phyloP scores from a whole-genome alignment of 192 early-diverging fungal genomes.

The Dissophora ornata region DNA sequence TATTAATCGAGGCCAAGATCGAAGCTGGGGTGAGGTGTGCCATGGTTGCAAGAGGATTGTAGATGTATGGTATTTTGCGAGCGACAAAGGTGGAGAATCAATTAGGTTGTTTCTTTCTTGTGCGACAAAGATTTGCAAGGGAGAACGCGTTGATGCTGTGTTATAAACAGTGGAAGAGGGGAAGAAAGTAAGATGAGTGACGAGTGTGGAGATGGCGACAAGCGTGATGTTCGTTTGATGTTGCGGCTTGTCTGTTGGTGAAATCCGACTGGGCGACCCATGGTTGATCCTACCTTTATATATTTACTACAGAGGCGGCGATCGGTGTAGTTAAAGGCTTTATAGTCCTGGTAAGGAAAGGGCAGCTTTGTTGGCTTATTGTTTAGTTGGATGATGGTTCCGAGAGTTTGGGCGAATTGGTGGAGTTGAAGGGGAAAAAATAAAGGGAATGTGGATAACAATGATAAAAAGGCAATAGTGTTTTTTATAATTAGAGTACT shows the following conservation, averaged over 20 bases:
- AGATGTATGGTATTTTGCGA: background rate
- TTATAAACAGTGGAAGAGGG: no score
- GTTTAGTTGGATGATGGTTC: constrained; percentile 8
- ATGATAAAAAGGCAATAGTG: background rate
- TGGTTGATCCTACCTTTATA: constrained; percentile 27
- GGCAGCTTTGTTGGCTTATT: background rate
- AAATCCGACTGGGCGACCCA: background rate
- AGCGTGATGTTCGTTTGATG: background rate
- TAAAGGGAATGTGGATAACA: background rate
- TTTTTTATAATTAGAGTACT: constrained; percentile 9
- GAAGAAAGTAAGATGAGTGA: background rate
- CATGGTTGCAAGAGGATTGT: constrained; percentile 7
- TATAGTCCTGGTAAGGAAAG: constrained; percentile 11
- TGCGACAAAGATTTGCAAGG: no score
- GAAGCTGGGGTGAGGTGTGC: constrained; percentile 48
- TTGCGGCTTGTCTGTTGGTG: constrained; percentile 2
- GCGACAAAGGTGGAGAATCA: no score
- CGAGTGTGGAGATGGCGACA: background rate
- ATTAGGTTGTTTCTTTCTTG: no score
- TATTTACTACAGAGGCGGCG: constrained; percentile 6
- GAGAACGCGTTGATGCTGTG: no score
- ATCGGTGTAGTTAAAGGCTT: constrained; percentile 21
- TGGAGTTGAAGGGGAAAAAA: background rate
- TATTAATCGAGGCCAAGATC: constrained; percentile 44
- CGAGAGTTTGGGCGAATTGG: constrained; percentile 21